These are phyloP conservation scores for Dysphania ambrosioides DNA, from an alignment of 148 eudicot species.

Conservation along the genomic window DNA sequence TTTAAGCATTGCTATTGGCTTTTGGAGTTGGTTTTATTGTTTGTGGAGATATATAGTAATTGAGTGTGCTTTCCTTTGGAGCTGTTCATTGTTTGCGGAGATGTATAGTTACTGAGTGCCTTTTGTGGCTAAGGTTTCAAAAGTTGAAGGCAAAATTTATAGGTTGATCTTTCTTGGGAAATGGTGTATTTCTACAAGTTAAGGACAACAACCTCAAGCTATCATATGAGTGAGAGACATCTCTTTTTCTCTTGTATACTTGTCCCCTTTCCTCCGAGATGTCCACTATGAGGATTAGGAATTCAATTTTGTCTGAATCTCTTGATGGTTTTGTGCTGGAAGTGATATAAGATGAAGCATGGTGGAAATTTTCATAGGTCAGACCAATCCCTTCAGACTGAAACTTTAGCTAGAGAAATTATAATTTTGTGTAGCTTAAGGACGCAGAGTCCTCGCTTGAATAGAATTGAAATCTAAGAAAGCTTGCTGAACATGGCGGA, in stretches of 20 bases:
- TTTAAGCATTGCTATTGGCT: not conserved
- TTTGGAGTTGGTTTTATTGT: not conserved
- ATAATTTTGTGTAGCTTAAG: not conserved
- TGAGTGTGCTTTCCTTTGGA: not conserved
- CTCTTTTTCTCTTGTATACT: conserved; percentile 1
- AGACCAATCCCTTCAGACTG: not conserved
- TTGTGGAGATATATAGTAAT: not conserved
- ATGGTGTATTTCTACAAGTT: too few relatives aligned
- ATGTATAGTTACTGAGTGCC: not conserved
- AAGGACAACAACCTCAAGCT: not conserved
- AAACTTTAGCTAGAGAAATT: too few relatives aligned
- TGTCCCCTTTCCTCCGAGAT: not conserved
- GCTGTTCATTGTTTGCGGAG: not conserved
- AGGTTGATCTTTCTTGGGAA: too few relatives aligned
- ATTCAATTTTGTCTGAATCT: not conserved
- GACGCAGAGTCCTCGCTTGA: too few relatives aligned
- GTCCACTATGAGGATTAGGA: not conserved
- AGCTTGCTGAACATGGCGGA: not conserved
- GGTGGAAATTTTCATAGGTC: not conserved
- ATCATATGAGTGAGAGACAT: not conserved
- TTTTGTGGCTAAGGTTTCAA: not conserved
- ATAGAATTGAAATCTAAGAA: not conserved
- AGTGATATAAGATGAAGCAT: not conserved
- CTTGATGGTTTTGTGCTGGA: not conserved
- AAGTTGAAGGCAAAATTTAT: not conserved